Base-by-base conservation (phyloP, 2,329 filamentous ascomycete species). In the Conoideocrella luteorostrata region DNA sequence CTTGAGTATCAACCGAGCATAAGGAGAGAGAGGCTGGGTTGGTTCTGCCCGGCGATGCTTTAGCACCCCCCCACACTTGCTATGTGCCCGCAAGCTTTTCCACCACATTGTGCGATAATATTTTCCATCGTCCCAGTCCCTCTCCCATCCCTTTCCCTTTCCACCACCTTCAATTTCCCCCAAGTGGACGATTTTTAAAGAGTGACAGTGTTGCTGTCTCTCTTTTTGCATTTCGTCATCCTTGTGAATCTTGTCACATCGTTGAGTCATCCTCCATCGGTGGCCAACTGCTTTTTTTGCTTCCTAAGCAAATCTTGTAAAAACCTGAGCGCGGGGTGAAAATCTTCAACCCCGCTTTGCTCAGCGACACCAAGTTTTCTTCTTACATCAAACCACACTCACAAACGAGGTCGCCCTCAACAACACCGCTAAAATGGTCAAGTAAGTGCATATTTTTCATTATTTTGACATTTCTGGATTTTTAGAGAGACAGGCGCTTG, bases 341-440 rank as follows among this genome's bases (percentile, higher is more conserved):
- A 61, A 59, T 61, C 57, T 67, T 66, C 60, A 65, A 69, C 67
- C 68, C 68, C 67, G 66, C 67, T 69, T 67, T 66, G 57, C 56
- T 50, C 51, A 44, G 45, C 53, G 45, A 50, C 47, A 45, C 44
- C 46, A 50, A 49, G 46, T 53, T 47, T 43, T 50, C 48, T 51
- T 57, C 53, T 54, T 55, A 58, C 60, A 57, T 56, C 60, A 50
- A n/a, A 56, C 55, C 39, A 44, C 42, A 60, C 55, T 54, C 59
- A 60, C 53, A 62, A 63, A 58, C 56, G 58, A 66, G 61, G 64
- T 68, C 60, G 63, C 57, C 46, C 60, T 53, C 59, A 67, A 67
- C 70, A 85, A 80, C 69, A 87, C 89, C 87, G 88, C 77, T 85
- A 96, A 89, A 71, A 98, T 98, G 93, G 93, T 98, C 72, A 96